A percentile compares a stretch with the other conserved stretches of the same genome.
phyloP scores from a whole-genome alignment of 1,139 yeast genomes.

The Yamadazyma atmosphaerica region DNA sequence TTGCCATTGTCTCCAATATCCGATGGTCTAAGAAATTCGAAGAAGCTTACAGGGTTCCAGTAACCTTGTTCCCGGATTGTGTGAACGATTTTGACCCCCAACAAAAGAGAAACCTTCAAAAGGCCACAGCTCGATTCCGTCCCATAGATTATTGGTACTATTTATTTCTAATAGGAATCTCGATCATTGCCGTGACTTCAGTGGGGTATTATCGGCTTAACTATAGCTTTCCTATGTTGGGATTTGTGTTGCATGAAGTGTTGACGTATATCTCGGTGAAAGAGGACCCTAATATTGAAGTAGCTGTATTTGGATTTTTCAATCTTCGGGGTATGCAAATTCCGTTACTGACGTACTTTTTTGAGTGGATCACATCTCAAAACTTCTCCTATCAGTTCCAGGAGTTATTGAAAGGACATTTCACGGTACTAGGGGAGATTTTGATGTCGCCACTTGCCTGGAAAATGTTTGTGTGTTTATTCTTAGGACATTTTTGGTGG shows the following conservation, averaged over 20 bases:
- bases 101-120: conserved; percentile 18
- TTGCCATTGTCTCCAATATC: conserved; percentile 15
- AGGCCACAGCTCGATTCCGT: conserved; percentile 15
- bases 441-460: conserved; percentile 16
- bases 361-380: conserved; percentile 18
- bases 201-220: conserved; percentile 5
- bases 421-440: conserved; percentile 8
- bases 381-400: conserved; percentile 11
- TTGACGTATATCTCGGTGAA: conserved; percentile 33
- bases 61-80: conserved; percentile 20
- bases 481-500: conserved; percentile 45
- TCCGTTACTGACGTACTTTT: conserved; percentile 26
- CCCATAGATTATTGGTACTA: conserved; percentile 32
- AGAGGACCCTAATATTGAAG: conserved; percentile 23
- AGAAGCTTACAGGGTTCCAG: conserved; percentile 14
- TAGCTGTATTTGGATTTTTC: conserved; percentile 28
- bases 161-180: conserved; percentile 23
- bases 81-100: conserved; percentile 16
- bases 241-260: conserved; percentile 26
- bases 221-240: conserved; percentile 13
- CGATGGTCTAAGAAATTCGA: conserved; percentile 20
- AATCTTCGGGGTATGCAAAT: conserved; percentile 24
- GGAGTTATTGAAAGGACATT: conserved; percentile 9
- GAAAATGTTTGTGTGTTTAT: conserved; percentile 21
- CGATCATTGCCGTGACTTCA: conserved; percentile 18